Evolutionary conservation across 2,329 filamentous ascomycete genomes (phyloP).

Genomic region (Diaporthe humulicola): DNA sequence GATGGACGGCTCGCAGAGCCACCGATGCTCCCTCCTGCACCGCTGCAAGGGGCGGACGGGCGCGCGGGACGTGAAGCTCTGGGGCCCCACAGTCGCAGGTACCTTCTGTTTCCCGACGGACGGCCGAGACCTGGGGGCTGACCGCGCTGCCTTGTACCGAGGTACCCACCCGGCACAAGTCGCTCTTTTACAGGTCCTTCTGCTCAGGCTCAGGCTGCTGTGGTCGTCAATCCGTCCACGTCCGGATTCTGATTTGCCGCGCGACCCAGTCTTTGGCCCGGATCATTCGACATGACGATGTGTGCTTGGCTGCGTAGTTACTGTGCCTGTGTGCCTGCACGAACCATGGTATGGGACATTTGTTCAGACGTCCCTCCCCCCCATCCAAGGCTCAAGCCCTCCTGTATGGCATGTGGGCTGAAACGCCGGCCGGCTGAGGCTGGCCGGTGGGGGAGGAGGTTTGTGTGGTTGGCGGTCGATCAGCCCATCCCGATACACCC

Average conservation of each 20-base stretch:
- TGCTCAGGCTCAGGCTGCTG: no score
- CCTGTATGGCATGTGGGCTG: conserved; percentile 13
- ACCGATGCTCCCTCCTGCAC: neutral
- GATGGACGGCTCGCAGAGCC: conserved; percentile 27
- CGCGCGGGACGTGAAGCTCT: neutral
- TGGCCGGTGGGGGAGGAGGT: neutral
- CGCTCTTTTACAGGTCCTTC: no score
- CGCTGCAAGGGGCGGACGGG: neutral
- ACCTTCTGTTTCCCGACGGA: conserved; percentile 23
- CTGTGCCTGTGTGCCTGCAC: neutral
- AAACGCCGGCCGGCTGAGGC: conserved; percentile 27
- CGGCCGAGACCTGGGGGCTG: conserved; percentile 22
- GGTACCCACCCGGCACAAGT: neutral
- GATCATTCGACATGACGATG: conserved; percentile 26
- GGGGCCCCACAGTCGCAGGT: conserved; percentile 32
- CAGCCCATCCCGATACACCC: conserved; percentile 28
- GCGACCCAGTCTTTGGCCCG: conserved; percentile 11
- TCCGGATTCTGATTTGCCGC: conserved; percentile 28
- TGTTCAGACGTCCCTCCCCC: neutral
- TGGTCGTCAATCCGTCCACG: neutral
- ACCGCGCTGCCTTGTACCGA: neutral
- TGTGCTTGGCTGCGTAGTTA: neutral
- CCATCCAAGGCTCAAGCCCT: neutral
- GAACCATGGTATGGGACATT: neutral
- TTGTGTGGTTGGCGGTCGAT: neutral